These are phyloP conservation scores for Helichrysum umbraculigerum DNA, from an alignment of 129 eudicot genomes.

Conservation along the genomic window DNA sequence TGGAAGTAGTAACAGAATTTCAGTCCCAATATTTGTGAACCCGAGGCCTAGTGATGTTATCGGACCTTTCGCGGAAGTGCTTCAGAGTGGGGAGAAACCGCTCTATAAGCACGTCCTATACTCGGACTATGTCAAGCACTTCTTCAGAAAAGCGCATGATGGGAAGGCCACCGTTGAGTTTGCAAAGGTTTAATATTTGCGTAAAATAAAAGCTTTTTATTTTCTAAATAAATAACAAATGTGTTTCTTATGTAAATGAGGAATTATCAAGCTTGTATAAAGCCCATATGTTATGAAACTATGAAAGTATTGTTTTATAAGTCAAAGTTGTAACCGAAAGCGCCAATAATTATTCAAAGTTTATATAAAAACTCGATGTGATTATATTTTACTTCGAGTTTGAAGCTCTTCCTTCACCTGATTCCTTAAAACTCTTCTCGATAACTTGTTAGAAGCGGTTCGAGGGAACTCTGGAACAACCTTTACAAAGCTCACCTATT, in stretches of 20 bases:
- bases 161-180: conserved; percentile 11
- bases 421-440: conserved; percentile 79
- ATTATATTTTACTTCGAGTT: conserved; percentile 54
- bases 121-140: conserved; percentile 8
- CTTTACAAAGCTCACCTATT: conserved; percentile 81
- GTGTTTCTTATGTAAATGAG: background rate
- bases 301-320: background rate
- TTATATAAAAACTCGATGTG: background rate
- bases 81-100: background rate
- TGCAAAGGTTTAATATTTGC: background rate
- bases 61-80: background rate
- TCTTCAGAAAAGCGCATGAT: conserved; percentile 7
- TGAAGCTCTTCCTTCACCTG: conserved; percentile 57
- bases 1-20: conserved; percentile 7
- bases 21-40: conserved; percentile 15
- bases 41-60: conserved; percentile 10
- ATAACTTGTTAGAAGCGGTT: conserved; percentile 77
- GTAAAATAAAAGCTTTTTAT: background rate
- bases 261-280: conserved; percentile 8
- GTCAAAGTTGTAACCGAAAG: background rate
- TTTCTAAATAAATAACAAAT: background rate
- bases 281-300: background rate
- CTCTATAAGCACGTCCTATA: background rate
- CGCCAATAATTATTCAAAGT: background rate
- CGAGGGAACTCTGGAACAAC: conserved; percentile 77